A percentile compares a stretch with the other conserved stretches of the same genome.
phyloP scores from a whole-genome alignment of 2,329 filamentous ascomycete genomes.

The Domatiomyces catenatus region DNA sequence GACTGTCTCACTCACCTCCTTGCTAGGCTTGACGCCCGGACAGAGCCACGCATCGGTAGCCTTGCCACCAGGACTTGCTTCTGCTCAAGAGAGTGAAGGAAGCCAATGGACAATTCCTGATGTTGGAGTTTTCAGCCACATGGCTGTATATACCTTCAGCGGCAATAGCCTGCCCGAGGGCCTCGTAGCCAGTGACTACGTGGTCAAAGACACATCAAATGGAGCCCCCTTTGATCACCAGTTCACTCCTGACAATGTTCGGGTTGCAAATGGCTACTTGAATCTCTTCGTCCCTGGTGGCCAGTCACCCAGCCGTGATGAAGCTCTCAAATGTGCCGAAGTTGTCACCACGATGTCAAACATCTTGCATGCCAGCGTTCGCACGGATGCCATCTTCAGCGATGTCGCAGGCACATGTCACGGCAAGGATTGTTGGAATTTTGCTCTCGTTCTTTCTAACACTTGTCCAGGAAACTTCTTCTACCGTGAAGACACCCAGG shows the following conservation, averaged over 20 bases:
- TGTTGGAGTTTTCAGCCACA: conserved; percentile 10
- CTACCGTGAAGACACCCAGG: conserved; percentile 14
- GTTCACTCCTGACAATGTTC: conserved; percentile 12
- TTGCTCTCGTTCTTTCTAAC: not conserved
- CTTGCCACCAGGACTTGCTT: not conserved
- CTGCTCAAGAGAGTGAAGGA: not conserved
- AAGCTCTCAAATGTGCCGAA: conserved; percentile 11
- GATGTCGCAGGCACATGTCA: conserved; percentile 14
- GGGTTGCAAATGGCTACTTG: conserved; percentile 6
- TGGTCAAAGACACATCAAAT: conserved; percentile 2
- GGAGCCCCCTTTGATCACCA: conserved; percentile 8
- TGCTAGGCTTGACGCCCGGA: not conserved
- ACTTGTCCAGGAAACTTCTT: conserved; percentile 10
- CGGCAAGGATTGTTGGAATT: conserved; percentile 4
- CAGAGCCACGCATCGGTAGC: not conserved
- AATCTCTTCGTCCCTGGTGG: conserved; percentile 11
- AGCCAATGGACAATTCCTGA: conserved; percentile 9
- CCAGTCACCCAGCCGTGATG: conserved; percentile 4
- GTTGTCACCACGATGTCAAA: conserved; percentile 9
- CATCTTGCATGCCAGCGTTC: conserved; percentile 15
- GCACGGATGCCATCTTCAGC: conserved; percentile 14
- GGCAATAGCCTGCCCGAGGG: conserved; percentile 8
- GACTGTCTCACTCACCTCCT: not conserved
- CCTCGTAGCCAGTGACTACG: conserved; percentile 11
- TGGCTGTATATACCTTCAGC: conserved; percentile 10